Evolutionary conservation across 441 rosid genomes (phyloP), one percentile per base, ranked within the genome.

Genomic region (Croton setiger): DNA sequence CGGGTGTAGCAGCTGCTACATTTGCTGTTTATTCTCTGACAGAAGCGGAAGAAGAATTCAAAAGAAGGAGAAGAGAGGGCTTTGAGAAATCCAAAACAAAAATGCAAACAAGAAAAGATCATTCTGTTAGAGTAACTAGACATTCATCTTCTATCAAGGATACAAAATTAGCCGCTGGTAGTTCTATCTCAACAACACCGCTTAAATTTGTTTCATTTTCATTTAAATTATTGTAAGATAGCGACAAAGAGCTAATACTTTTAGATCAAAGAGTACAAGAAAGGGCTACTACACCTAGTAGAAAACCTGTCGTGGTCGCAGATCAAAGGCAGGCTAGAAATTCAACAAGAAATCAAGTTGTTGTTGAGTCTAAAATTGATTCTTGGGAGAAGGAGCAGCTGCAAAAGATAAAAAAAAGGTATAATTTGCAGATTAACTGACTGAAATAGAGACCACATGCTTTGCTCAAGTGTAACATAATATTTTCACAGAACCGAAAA

Each of bases 1-100:
- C 88, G 27, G 92, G 88, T 52, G 88, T 88, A 39, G 93, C 92
- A 39, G 98, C 96, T 10, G 81, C 80, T 63, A 85, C 95, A 62
- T 87, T 76, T 33, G 79, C 84, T 20, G 72, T 92, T 60, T 65
- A 43, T 74, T 66, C 86, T 4, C 54, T 74, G 23, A 87, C 84
- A 45, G 88, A 80, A 73, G 79, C 80, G 2, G 79, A 78, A 56
- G 67, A 60, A 39, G 72, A 63, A 60, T 21, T 53, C 3, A 64
- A 66, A 35, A 77, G 75, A 73, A 82, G 62, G 80, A 64, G 49
- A 45, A 77, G 75, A 65, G 83, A 80, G 61, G 84, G 85, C 20
- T 61, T 53, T 39, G 76, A 79, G 45, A 76, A 48, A 43, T 76
- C 87, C 0, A 70, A 66, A 60, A 47, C 54, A 43, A 76, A 77